Percentiles rank a stretch among this genome's conserved stretches.
Conservation (phyloP, 2,329 filamentous ascomycete species). For the Nothophoma quercina region DNA sequence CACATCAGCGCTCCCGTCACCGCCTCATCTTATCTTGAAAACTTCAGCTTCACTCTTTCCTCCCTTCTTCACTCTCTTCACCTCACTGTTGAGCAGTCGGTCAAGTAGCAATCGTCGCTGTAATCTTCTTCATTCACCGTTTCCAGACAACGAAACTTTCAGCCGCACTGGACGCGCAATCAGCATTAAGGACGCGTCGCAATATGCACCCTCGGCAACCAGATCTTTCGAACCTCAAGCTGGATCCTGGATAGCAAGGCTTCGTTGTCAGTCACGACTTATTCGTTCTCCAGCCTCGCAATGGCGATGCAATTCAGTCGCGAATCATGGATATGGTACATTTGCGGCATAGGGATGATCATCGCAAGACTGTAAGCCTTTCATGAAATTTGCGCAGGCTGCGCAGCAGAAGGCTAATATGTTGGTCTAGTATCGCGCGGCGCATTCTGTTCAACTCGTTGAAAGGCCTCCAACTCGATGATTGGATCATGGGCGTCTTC, state of each 20-base stretch:
- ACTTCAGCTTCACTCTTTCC: constrained; percentile 5
- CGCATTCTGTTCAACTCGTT: constrained; percentile 56
- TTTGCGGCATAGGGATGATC: constrained; percentile 51
- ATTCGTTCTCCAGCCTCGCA: background rate
- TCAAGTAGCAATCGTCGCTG: background rate
- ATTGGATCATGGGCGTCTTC: constrained; percentile 63
- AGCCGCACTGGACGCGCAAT: background rate
- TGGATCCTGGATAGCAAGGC: constrained; percentile 6
- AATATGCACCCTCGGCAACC: constrained; percentile 8
- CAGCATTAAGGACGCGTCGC: background rate
- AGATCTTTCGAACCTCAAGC: background rate
- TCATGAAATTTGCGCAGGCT: constrained; percentile 1
- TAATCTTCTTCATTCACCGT: background rate
- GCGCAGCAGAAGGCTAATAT: constrained; percentile 11
- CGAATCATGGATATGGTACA: constrained; percentile 59
- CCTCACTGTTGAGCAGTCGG: background rate
- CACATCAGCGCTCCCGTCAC: constrained; percentile 15
- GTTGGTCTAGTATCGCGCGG: constrained; percentile 51
- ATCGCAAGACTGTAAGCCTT: constrained; percentile 50
- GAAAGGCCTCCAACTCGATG: constrained; percentile 61
- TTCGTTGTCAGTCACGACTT: background rate
- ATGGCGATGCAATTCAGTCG: constrained; percentile 44
- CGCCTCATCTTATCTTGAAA: constrained; percentile 9
- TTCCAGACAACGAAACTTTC: background rate
- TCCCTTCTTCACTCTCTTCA: background rate